These are phyloP conservation scores for Pulveroboletus sp. DNA, from an alignment of 768 basidiomycete species.

Conservation along the genomic window DNA sequence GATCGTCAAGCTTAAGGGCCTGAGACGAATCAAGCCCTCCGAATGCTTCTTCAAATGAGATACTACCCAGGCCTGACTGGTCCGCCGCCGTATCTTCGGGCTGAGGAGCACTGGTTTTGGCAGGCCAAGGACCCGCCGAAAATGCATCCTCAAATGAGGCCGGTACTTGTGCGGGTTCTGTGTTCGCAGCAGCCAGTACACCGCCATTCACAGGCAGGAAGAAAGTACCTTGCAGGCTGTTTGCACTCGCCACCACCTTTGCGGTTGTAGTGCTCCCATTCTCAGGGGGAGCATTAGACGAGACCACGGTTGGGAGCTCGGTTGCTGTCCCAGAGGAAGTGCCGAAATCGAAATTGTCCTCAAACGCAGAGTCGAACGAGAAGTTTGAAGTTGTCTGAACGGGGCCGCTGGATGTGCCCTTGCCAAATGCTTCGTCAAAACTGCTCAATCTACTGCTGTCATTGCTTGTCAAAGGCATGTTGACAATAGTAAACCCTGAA, in stretches of 20 bases:
- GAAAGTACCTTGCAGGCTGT: conserved; percentile 11
- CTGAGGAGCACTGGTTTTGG: conserved; percentile 3
- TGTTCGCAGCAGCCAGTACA: conserved; percentile 7
- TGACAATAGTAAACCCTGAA: conserved; percentile 19
- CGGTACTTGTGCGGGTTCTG: conserved; percentile 15
- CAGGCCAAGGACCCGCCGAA: conserved; percentile 25
- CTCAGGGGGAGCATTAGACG: conserved; percentile 14
- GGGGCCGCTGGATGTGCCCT: conserved; percentile 39
- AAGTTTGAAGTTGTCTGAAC: conserved; percentile 36
- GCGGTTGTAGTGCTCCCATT: conserved; percentile 23
- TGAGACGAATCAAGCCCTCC: conserved; percentile 38
- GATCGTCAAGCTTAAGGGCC: conserved; percentile 37
- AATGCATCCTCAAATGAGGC: conserved; percentile 49
- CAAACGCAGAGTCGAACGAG: conserved; percentile 63
- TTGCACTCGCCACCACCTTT: conserved; percentile 1
- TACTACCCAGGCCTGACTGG: conserved; percentile 12
- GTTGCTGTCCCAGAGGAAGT: conserved; percentile 34
- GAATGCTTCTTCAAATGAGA: conserved; percentile 57
- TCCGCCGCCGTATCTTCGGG: conserved; percentile 13
- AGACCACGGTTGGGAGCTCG: conserved; percentile 26
- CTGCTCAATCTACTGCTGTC: conserved; percentile 41
- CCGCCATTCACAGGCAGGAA: conserved; percentile 11
- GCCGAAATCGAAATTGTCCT: conserved; percentile 62
- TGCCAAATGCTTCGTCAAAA: conserved; percentile 73
- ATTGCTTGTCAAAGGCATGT: conserved; percentile 9